Conservation (phyloP, 129 eudicot genomes). For the Chrysanthemum lavandulifolium region DNA sequence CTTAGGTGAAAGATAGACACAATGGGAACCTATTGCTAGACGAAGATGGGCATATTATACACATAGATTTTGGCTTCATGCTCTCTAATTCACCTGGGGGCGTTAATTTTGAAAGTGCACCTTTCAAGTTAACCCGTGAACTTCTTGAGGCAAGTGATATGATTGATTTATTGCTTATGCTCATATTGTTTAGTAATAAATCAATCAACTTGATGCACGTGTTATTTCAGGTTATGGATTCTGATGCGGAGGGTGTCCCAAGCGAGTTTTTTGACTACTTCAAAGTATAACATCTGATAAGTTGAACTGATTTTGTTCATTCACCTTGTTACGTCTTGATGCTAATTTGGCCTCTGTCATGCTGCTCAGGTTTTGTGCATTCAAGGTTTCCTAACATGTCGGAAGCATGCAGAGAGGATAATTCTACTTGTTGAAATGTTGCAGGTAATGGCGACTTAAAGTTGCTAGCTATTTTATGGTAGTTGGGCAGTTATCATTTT, state of each 20-base stretch:
- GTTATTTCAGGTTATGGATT: conserved; percentile 89
- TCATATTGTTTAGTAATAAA: conserved; percentile 1
- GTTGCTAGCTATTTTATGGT: neutral
- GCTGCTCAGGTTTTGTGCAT: conserved; percentile 82
- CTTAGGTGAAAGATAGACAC: conserved; percentile 92
- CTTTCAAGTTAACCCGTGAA: conserved; percentile 97
- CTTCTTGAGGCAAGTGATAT: conserved; percentile 84
- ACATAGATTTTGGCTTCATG: conserved; percentile 99
- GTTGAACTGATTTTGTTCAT: neutral
- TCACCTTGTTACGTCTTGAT: conserved; percentile 15
- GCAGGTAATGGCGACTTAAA: conserved; percentile 54
- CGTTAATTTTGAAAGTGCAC: conserved; percentile 99
- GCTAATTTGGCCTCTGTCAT: conserved; percentile 20
- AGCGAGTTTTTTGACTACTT: conserved; percentile 99
- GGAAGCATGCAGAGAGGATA: conserved; percentile 97
- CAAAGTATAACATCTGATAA: conserved; percentile 44
- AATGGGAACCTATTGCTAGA: conserved; percentile 97
- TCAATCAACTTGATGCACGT: conserved; percentile 11
- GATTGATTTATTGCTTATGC: neutral
- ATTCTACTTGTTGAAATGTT: conserved; percentile 99
- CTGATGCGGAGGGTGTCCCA: conserved; percentile 99
- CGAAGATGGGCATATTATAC: conserved; percentile 98
- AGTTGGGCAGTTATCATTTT: neutral
- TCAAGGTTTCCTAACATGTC: conserved; percentile 95
- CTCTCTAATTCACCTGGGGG: conserved; percentile 99